These are phyloP conservation scores for Nemania sp. DNA, from an alignment of 2,329 filamentous ascomycete genomes.

Conservation along the genomic window DNA sequence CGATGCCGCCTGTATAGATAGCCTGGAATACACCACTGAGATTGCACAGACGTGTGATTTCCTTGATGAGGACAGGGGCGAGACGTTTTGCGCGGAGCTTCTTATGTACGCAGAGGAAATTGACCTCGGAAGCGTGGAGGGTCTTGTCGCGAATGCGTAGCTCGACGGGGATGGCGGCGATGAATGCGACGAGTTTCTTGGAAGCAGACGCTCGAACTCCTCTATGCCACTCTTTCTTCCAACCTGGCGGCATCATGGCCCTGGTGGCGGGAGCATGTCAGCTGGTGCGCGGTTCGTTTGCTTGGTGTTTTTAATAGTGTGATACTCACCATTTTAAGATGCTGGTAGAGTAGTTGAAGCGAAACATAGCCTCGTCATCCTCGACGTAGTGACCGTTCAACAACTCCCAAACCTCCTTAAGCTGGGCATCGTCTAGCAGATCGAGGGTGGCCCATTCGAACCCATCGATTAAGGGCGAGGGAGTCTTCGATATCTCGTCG, in stretches of 20 bases:
- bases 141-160: constrained; percentile 78
- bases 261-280: constrained; percentile 48
- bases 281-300: background rate
- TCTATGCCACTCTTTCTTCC: constrained; percentile 93
- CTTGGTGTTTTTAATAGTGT: background rate
- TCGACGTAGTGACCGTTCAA: constrained; percentile 95
- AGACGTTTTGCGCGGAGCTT: constrained; percentile 93
- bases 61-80: constrained; percentile 93
- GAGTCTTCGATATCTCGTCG: constrained; percentile 78
- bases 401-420: constrained; percentile 90
- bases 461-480: constrained; percentile 73
- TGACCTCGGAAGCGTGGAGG: constrained; percentile 86
- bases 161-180: constrained; percentile 87
- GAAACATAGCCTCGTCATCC: constrained; percentile 95
- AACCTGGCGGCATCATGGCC: constrained; percentile 93
- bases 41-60: constrained; percentile 93
- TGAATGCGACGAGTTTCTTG: constrained; percentile 89
- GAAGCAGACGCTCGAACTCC: constrained; percentile 85
- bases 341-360: constrained; percentile 90
- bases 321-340: constrained; percentile 81
- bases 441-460: constrained; percentile 97
- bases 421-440: constrained; percentile 73
- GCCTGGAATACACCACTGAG: constrained; percentile 87
- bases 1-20: constrained; percentile 90
- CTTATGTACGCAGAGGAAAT: constrained; percentile 98